Evolutionary conservation across 1,284 basidiomycete genomes (phyloP), one percentile per base, ranked within the genome.

Genomic region (Microbotryomycetes sp.): DNA sequence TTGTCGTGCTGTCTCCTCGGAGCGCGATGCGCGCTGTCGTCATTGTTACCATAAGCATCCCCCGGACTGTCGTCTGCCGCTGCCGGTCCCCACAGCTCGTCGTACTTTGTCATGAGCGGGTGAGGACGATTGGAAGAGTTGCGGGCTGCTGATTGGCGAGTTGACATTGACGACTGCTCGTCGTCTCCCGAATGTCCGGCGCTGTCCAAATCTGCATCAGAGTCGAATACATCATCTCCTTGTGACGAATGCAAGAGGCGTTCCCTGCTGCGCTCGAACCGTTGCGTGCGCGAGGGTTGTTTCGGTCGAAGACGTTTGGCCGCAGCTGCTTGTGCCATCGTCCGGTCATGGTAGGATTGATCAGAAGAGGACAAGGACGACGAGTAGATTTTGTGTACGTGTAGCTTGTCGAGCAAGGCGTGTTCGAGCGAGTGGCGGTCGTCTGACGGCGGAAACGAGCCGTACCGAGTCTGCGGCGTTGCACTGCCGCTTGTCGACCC

Each of bases 381-480:
- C 9, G n/a, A 35, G 3, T 15, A n/a, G 1, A 21, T 35, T 5
- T 26, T 18, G n/a, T n/a, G n/a, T 9, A 41, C 35, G 35, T 41
- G 35, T 18, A 41, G 18, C 35, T 41, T 41, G 35, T 41, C 18
- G 35, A 41, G 11, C 35, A 41, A 41, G 18, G 35, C 35, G 35
- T 41, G 35, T 41, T 41, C 35, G 11, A 41, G 35, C 35, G 18
- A 41, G 9, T 9, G 11, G 9, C 35, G 9, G 11, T 30, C 48
- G 15, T 41, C 48, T 0, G 18, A 31, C 1, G 65, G 65, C 2
- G 65, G 62, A 57, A 67, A 67, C n/a, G 57, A 60, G 15, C 65
- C 65, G 56, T 67, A 67, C 18, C 52, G 26, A 1, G 65, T 65
- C 1, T 51, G 45, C 3, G 65, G 65, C 7, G 52, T 54, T 2